These are phyloP conservation scores for Talaromyces sp. DNA, from an alignment of 2,329 filamentous ascomycete genomes.

Conservation along the genomic window DNA sequence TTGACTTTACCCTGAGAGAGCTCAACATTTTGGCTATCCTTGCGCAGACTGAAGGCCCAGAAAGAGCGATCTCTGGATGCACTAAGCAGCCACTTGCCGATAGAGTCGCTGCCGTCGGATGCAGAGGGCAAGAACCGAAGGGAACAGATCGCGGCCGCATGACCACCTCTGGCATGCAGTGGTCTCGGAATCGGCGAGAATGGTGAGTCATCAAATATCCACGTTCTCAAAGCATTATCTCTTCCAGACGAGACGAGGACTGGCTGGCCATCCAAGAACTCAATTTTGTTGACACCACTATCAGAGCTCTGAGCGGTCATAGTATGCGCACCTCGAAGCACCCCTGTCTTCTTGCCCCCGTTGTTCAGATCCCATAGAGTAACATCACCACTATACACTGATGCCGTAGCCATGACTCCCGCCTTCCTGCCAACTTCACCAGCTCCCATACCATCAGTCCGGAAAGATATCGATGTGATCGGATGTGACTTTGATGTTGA, in stretches of 20 bases:
- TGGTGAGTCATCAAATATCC: constrained; percentile 92
- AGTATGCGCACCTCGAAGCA: constrained; percentile 83
- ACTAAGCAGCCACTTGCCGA: constrained; percentile 91
- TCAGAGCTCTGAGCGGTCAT: constrained; percentile 55
- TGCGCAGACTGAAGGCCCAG: constrained; percentile 93
- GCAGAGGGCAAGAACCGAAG: constrained; percentile 82
- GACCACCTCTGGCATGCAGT: constrained; percentile 80
- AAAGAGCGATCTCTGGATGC: constrained; percentile 84
- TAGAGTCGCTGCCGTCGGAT: constrained; percentile 81
- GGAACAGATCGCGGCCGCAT: constrained; percentile 78
- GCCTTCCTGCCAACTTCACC: constrained; percentile 79
- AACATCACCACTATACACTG: constrained; percentile 74
- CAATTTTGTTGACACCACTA: constrained; percentile 73
- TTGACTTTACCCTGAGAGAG: constrained; percentile 85
- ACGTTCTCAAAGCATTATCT: constrained; percentile 91
- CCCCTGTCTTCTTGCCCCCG: constrained; percentile 78
- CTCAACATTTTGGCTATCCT: constrained; percentile 90
- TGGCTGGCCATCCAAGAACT: constrained; percentile 85
- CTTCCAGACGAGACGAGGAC: constrained; percentile 85
- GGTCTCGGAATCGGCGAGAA: constrained; percentile 83
- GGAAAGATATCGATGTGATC: constrained; percentile 81
- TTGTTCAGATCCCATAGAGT: constrained; percentile 95
- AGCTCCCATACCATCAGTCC: constrained; percentile 82
- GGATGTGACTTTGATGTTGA: constrained; percentile 58
- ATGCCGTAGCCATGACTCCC: constrained; percentile 92